Evolutionary conservation across 257 asterid species (phyloP), one percentile per base, ranked within the genome.

Genomic region (Nicotiana otophora): DNA sequence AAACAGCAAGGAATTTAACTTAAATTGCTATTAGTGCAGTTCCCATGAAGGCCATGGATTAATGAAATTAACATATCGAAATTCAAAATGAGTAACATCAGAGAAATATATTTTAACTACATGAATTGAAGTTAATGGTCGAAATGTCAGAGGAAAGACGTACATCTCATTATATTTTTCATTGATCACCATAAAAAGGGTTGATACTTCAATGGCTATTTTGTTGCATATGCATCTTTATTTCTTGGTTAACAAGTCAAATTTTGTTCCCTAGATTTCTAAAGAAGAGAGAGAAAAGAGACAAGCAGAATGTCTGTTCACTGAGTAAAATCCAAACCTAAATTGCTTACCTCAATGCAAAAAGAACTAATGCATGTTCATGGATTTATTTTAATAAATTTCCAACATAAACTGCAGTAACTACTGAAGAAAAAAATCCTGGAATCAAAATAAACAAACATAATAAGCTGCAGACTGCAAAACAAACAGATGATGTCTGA

Each of bases 311-410:
- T 31, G 34, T 31, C 34, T 14, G 79, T 23, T 46, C 79, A 46
- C 79, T 23, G 79, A 57, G 46, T 75, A 51, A 28, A 75, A 15
- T 74, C 63, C 63, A 75, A 53, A 75, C 63, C 80, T 75, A 26
- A 51, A 51, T 75, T 3, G 3, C 63, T 75, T 75, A 75, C 62
- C 39, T 28, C 46, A 39, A 51, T 28, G 80, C 63, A 75, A 48
- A 54, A 51, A 48, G 28, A 55, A 72, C 61, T 70, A 42, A 55
- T 75, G 62, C 46, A 51, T 75, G n/a, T 75, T 75, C 63, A 75
- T 51, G 80, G 42, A 75, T 75, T 12, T 75, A 15, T 15, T 26
- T 46, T 51, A 75, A 75, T 75, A 1, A 51, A 26, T 23, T 70
- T 19, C 28, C 28, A 51, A 75, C 63, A 75, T 51, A 75, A 75